These are phyloP conservation scores for Zygosaccharomyces pseudobailii DNA, from an alignment of 1,139 yeast species.

Conservation along the genomic window DNA sequence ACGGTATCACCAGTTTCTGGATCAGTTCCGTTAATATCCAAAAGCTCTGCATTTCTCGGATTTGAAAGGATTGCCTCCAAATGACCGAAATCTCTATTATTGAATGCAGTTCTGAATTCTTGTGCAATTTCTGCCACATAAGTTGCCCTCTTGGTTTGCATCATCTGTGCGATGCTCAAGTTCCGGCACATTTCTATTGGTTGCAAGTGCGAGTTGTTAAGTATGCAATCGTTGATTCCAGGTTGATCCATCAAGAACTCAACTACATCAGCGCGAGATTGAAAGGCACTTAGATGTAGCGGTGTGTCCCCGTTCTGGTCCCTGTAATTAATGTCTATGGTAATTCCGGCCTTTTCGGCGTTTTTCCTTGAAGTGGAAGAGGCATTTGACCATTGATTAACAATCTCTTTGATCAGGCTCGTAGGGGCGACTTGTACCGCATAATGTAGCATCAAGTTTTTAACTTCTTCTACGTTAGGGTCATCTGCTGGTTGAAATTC, in stretches of 20 bases:
- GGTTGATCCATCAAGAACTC: slow-evolving; percentile 51
- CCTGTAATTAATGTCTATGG: slow-evolving; percentile 63
- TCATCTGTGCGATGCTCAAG: slow-evolving; percentile 58
- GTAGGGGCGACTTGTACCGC: slow-evolving; percentile 88
- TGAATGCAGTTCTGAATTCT: slow-evolving; percentile 64
- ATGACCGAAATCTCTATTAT: slow-evolving; percentile 58
- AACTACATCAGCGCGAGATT: slow-evolving; percentile 73
- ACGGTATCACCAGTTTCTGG: slow-evolving; percentile 94
- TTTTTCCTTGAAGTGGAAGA: not conserved
- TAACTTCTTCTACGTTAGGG: slow-evolving; percentile 39
- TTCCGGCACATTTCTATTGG: slow-evolving; percentile 78
- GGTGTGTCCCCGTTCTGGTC: slow-evolving; percentile 88
- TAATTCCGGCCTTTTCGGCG: slow-evolving; percentile 19
- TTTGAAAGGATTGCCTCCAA: slow-evolving; percentile 63
- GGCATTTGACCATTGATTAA: slow-evolving; percentile 22
- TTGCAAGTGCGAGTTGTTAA: slow-evolving; percentile 66
- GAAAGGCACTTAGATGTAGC: slow-evolving; percentile 76
- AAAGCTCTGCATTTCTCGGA: slow-evolving; percentile 73
- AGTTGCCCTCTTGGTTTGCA: slow-evolving; percentile 77
- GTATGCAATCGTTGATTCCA: slow-evolving; percentile 79
- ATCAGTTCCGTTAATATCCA: slow-evolving; percentile 92
- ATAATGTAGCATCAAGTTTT: slow-evolving; percentile 55
- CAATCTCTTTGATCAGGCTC: slow-evolving; percentile 41
- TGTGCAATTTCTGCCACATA: slow-evolving; percentile 75
- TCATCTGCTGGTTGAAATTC: slow-evolving; percentile 28